Percentiles rank a stretch among this genome's conserved stretches.
These are phyloP conservation scores for Dalbergia oliveri DNA, from an alignment of 306 rosid species.

Conservation along the genomic window DNA sequence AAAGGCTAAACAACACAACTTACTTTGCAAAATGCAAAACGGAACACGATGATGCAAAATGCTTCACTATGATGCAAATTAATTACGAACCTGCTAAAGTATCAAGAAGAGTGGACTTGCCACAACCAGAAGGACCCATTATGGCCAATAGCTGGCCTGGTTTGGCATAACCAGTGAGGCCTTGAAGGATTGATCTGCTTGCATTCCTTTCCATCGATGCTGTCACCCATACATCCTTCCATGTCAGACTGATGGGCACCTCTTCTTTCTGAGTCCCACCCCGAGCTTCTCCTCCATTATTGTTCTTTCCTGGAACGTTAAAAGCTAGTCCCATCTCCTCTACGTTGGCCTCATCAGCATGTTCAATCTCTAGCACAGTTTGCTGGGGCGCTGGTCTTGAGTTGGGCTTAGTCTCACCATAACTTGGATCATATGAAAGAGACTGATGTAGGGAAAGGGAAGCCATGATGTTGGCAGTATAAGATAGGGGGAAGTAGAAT, in stretches of 20 bases:
- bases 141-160: slow-evolving; percentile 74
- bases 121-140: slow-evolving; percentile 90
- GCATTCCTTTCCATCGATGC: slow-evolving; percentile 43
- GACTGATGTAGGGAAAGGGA: neutral
- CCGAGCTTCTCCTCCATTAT: neutral
- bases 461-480: neutral
- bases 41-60: too few relatives aligned
- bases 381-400: neutral
- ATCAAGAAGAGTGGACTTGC: slow-evolving; percentile 78
- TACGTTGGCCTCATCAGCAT: neutral
- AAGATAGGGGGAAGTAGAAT: neutral
- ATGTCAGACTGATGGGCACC: slow-evolving; percentile 56
- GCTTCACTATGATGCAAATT: too few relatives aligned
- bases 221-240: slow-evolving; percentile 70
- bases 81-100: slow-evolving; percentile 59
- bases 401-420: neutral
- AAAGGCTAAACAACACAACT: too few relatives aligned
- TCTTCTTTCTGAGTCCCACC: neutral
- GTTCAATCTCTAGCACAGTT: slow-evolving; percentile 7
- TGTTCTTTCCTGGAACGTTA: neutral
- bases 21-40: too few relatives aligned
- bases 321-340: slow-evolving; percentile 14
- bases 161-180: slow-evolving; percentile 69
- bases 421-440: neutral
- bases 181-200: slow-evolving; percentile 58